Base-by-base conservation (phyloP, 1,139 yeast genomes). In the Debaryomyces sp. region DNA sequence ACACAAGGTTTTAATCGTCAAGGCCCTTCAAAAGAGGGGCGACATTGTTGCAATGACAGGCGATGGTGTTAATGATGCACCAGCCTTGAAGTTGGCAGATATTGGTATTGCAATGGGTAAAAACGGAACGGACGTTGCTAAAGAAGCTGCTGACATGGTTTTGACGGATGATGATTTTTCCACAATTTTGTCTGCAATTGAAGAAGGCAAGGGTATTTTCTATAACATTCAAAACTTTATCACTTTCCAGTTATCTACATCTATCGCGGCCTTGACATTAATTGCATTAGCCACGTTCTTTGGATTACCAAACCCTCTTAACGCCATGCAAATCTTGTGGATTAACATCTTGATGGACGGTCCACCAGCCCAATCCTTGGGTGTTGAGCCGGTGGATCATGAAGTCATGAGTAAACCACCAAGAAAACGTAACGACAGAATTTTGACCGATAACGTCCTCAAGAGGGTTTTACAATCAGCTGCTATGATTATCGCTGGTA, bases 1-100 rank as follows among this genome's bases (percentile, higher is more conserved):
- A 64, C 97, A 94, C 72, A 94, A 94, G 67, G 89, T 94, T 51
- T 78, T 88, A 46, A 94, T 94, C 68, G 96, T 94, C 29, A 82
- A 89, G 61, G 97, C 97, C 0, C 78, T 94, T 58, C 97, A 94
- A 68, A 80, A 84, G 62, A 81, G 96, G 60, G 98, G 97, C 42
- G 97, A 94, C 67, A 86, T 92, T 54, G 99, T 94, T 44, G 99
- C 97, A 37, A 94, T 94, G 99, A 94, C 98, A 9, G 99, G 99
- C 56, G 99, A 94, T 68, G 99, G 99, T 70, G 99, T 94, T 24
- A 94, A 94, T 65, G 99, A 94, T 71, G 97, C 99, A 0, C 99
- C 99, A n/a, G 98, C 99, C 5, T 80, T 94, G 60, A 94, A 94
- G 67, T 78, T 92, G 62, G 99, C 99, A 2, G 97, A 94, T 68